Base-by-base conservation (phyloP, 2,329 filamentous ascomycete genomes). In the Colletotrichum karsti region DNA sequence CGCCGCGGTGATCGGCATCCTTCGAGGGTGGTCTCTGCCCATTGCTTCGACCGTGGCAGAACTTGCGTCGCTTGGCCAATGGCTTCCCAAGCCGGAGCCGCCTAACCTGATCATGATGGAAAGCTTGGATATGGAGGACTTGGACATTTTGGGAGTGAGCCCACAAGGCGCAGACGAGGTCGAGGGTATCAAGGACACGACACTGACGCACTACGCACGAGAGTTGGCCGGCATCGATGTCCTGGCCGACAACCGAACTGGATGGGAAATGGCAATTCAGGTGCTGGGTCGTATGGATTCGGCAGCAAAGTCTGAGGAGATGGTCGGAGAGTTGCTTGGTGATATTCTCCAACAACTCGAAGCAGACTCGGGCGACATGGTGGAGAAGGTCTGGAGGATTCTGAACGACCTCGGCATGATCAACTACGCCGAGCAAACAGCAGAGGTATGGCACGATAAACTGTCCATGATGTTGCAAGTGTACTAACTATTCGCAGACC, bases 201-300 rank as follows among this genome's bases (percentile, higher is more conserved):
- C 95, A 4, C 84, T 98, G 7, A 87, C 91, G 7, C 83, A 89
- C 53, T 98, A 97, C 77, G 92, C 95, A 0, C 86, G 90, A 56
- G 85, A 87, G 24, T 77, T 95, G 20, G 85, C 91, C 33, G 85
- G 85, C 68, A 85, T 85, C 69, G 83, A 86, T 60, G 81, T 84
- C 22, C 76, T 90, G 51, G 81, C 80, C 1, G 73, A 80, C 3
- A 75, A 79, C 13, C 83, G 87, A 39, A 91, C 95, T 73, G 95
- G 95, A 8, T 98, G 95, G 95, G 94, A 98, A 80, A 82, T 98
- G 75, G 92, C 94, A 0, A 90, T 98, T 46, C 90, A 94, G 67
- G 88, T 97, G 10, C 84, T 98, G 50, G 93, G 92, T 9, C 90
- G 95, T 60, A 87, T 98, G 76, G 92, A 97, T 75, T 90, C 94